Base-by-base conservation (phyloP, 2,329 filamentous ascomycete species). In the Neophaeococcomyces mojaviensis region DNA sequence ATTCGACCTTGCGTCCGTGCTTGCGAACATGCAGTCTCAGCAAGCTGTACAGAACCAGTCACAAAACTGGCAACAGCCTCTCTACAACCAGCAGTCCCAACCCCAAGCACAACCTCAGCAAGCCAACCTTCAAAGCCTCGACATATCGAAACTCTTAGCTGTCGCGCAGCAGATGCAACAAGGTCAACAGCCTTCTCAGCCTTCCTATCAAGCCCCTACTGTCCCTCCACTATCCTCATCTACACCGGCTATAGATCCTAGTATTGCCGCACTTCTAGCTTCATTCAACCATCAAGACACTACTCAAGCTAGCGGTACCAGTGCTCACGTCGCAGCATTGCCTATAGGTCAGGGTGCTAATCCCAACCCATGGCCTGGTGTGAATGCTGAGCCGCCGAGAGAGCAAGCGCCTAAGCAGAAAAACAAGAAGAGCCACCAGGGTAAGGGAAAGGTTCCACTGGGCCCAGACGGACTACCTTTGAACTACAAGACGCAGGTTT, bases 401-500 rank as follows among this genome's bases (percentile, higher is more conserved):
- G 44, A 48, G 16, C 55, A 57, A 39, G 47, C 50, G 35, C 48
- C 33, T 15, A 49, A 48, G 15, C 41, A 28, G 15, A 51, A 54
- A 15, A 50, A 51, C 28, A 48, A 54, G 18, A 52, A 55, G 18
- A 40, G 51, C 24, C 42, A 54, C 16, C 39, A 41, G 18, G 54
- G 54, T 33, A 57, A 54, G 31, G 44, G 40, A 15, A 32, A 32
- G 8, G 48, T 28, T 15, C 41, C 41, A 20, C 13, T 39, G 9
- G 44, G 24, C 44, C 7, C 47, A 39, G 28, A 38, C 33, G 53
- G 51, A 37, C 41, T 46, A 46, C 50, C 69, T 58, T 66, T 65
- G 42, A 69, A 70, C 50, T 65, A 64, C 48, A 68, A 68, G 41
- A 59, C 67, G 16, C 64, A 71, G 30, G 60, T 68, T 8, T 78